Evolutionary conservation across 1,284 basidiomycete species (phyloP).

Genomic region (Macrocybe sp.): DNA sequence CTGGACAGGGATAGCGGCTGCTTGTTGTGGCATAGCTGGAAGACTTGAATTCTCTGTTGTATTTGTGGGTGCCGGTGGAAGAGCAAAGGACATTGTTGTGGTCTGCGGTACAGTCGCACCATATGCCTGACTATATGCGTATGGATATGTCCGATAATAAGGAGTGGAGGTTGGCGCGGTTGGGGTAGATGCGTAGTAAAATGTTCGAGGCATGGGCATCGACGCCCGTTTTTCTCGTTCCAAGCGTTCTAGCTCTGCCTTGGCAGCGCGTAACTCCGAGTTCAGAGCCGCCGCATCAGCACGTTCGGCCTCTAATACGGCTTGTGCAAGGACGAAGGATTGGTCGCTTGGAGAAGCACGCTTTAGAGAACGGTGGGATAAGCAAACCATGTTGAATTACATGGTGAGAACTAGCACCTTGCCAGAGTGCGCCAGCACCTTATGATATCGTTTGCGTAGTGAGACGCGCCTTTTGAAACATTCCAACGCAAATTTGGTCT

Average conservation of each 20-base stretch:
- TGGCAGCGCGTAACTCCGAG: slow-evolving; percentile 54
- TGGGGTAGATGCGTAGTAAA: slow-evolving; percentile 27
- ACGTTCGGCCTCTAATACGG: slow-evolving; percentile 59
- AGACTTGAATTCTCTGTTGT: slow-evolving; percentile 23
- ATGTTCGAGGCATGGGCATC: slow-evolving; percentile 24
- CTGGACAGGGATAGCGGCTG: slow-evolving; percentile 63
- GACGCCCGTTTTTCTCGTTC: slow-evolving; percentile 58
- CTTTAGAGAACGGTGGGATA: slow-evolving; percentile 30
- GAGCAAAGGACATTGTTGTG: slow-evolving; percentile 28
- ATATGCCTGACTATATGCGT: slow-evolving; percentile 50
- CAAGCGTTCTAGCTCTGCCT: slow-evolving; percentile 59
- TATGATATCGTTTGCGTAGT: slow-evolving; percentile 54
- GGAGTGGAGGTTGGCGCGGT: slow-evolving; percentile 29
- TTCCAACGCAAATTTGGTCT: slow-evolving; percentile 63
- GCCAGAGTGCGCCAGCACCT: slow-evolving; percentile 45
- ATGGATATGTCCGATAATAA: slow-evolving; percentile 53
- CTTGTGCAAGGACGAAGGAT: slow-evolving; percentile 55
- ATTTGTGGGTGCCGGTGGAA: slow-evolving; percentile 24
- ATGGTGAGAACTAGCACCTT: slow-evolving; percentile 37
- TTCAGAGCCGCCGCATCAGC: slow-evolving; percentile 50
- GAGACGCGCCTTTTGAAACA: slow-evolving; percentile 53
- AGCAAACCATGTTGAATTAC: slow-evolving; percentile 2
- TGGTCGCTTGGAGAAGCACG: slow-evolving; percentile 55
- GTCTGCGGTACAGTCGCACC: slow-evolving; percentile 22
- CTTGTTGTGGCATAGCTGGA: slow-evolving; percentile 26